These are phyloP conservation scores for Colletotrichum truncatum DNA, from an alignment of 2,329 filamentous ascomycete species.

Conservation along the genomic window DNA sequence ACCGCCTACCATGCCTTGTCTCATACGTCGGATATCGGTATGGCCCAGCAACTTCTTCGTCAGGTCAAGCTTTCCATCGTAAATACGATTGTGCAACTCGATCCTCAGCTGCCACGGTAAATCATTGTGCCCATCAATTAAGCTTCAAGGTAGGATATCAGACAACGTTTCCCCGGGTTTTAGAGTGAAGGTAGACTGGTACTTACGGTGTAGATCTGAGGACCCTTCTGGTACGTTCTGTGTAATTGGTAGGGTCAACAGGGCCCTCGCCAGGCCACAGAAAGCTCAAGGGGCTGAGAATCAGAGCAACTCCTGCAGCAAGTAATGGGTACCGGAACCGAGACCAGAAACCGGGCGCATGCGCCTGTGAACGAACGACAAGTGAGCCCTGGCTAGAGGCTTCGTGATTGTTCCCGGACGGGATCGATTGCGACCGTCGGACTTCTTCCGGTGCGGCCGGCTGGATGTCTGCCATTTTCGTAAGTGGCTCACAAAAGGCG, in stretches of 20 bases:
- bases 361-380: neutral
- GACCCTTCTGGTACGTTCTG: conserved; percentile 24
- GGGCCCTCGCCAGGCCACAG: conserved; percentile 1
- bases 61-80: conserved; percentile 31
- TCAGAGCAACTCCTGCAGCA: neutral
- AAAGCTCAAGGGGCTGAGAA: conserved; percentile 2
- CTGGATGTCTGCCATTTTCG: neutral
- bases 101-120: conserved; percentile 40
- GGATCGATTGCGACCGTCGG: neutral
- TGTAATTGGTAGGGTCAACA: conserved; percentile 28
- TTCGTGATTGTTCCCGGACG: neutral
- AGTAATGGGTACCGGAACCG: neutral
- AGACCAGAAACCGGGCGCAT: neutral
- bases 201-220: conserved; percentile 30
- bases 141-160: too few species aligned
- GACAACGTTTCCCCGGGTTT: too few species aligned
- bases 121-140: conserved; percentile 44
- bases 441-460: neutral
- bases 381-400: neutral
- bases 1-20: conserved; percentile 39
- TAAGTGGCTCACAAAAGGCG: too few species aligned
- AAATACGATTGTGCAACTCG: conserved; percentile 39
- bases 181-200: too few species aligned
- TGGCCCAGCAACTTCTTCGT: conserved; percentile 34
- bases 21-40: conserved; percentile 39